A percentile compares a stretch with the other conserved stretches of the same genome.
These are phyloP conservation scores for Pichia sp. DNA, from an alignment of 1,139 yeast genomes.

Conservation along the genomic window DNA sequence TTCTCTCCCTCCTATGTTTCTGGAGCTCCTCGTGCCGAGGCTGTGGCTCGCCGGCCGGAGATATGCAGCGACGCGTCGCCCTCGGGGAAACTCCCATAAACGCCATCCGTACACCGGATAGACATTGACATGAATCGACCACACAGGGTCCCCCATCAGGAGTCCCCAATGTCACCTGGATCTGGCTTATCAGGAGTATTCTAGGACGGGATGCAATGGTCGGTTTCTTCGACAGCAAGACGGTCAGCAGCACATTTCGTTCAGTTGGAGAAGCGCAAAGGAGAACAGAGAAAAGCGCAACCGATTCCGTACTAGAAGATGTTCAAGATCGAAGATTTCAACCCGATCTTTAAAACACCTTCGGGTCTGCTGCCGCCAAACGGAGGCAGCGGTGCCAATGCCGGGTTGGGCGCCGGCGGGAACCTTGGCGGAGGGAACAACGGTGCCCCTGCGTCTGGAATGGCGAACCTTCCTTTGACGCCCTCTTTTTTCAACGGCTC, in stretches of 20 bases:
- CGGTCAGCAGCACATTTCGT: not conserved
- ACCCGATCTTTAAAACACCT: constrained; percentile 26
- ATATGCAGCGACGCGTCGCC: not conserved
- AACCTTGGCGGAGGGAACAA: not conserved
- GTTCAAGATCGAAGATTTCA: constrained; percentile 29
- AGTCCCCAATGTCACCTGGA: not conserved
- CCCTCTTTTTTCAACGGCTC: constrained; percentile 1
- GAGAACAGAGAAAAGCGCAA: not conserved
- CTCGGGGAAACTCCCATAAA: not conserved
- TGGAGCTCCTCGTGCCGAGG: not conserved
- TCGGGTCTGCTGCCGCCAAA: constrained; percentile 4
- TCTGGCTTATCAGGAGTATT: not conserved
- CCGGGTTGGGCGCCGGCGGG: not conserved
- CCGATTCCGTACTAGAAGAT: constrained; percentile 12
- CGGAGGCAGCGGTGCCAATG: not conserved
- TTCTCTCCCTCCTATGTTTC: not conserved
- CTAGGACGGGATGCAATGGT: not conserved
- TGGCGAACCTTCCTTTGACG: constrained; percentile 1
- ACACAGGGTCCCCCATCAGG: not conserved
- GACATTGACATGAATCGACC: not conserved
- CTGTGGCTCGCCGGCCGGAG: not conserved
- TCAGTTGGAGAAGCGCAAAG: not conserved
- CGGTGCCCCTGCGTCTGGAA: not conserved
- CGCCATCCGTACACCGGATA: not conserved
- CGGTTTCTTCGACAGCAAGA: not conserved